phyloP scores from a whole-genome alignment of 164 flowering plant species.

The Vitis rotundifolia region DNA sequence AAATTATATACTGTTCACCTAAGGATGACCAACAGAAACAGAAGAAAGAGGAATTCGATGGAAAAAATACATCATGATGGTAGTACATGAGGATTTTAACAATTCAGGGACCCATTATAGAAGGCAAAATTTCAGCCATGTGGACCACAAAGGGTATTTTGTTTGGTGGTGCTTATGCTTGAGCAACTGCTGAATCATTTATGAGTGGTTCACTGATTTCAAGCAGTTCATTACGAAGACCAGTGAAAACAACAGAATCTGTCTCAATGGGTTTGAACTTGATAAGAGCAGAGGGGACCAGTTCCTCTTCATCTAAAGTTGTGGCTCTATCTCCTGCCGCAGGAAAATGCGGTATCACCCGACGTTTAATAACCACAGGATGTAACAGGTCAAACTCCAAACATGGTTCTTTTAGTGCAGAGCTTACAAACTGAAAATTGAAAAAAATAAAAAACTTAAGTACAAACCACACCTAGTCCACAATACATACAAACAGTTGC shows the following conservation, averaged over 20 bases:
- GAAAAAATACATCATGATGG: not conserved
- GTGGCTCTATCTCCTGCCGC: constrained; percentile 39
- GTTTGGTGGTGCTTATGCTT: not conserved
- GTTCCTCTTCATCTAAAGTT: constrained; percentile 80
- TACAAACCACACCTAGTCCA: not conserved
- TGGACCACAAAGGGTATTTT: not conserved
- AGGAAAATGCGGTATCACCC: constrained; percentile 67
- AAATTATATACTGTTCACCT: too few species aligned
- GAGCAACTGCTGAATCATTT: constrained; percentile 16
- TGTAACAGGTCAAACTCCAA: constrained; percentile 81
- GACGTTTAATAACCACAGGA: constrained; percentile 63
- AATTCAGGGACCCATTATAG: not conserved
- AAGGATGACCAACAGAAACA: not conserved
- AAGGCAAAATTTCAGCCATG: not conserved
- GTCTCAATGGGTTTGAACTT: constrained; percentile 85
- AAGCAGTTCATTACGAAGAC: constrained; percentile 81
- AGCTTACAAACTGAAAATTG: constrained; percentile 66
- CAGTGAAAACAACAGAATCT: constrained; percentile 78
- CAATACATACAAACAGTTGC: not conserved
- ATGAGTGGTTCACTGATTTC: constrained; percentile 71
- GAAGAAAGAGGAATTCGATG: not conserved
- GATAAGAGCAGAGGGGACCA: constrained; percentile 90
- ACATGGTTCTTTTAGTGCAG: constrained; percentile 74
- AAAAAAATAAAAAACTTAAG: constrained; percentile 1
- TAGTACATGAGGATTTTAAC: not conserved